Conservation (phyloP, 192 early-diverging fungal genomes). For the Umbelopsis sp. region DNA sequence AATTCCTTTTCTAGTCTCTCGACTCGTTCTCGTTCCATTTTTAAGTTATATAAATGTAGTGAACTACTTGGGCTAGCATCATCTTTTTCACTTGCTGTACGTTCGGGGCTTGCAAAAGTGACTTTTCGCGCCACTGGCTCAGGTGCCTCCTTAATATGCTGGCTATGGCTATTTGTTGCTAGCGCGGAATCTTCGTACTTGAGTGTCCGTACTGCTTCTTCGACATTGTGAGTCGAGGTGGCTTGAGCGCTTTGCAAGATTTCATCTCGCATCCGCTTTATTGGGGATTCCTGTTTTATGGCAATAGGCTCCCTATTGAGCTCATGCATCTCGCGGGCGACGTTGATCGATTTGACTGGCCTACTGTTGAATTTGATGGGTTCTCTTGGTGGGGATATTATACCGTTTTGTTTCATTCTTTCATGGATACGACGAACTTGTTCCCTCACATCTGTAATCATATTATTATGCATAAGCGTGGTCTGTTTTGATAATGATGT, state of each 20-base stretch:
- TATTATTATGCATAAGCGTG: neutral
- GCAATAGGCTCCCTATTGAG: neutral
- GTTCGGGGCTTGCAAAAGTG: constrained; percentile 7
- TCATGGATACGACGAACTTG: constrained; percentile 10
- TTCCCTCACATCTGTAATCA: constrained; percentile 3
- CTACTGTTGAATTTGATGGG: no score
- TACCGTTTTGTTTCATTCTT: neutral
- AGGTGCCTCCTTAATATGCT: constrained; percentile 8
- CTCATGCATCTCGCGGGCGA: no score
- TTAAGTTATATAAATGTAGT: constrained; percentile 2
- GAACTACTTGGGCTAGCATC: neutral
- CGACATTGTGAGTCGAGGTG: neutral
- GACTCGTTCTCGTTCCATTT: neutral
- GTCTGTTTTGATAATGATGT: neutral
- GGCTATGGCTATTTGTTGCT: neutral
- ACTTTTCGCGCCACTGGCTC: neutral
- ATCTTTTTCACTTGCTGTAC: neutral
- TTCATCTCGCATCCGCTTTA: neutral
- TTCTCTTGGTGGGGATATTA: no score
- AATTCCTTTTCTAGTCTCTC: constrained; percentile 10
- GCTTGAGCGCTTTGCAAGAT: neutral
- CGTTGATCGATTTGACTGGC: no score
- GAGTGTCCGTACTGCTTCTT: neutral
- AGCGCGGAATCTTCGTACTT: neutral
- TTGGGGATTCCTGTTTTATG: neutral